phyloP scores from a whole-genome alignment of 179 eudicot genomes.

The Nepenthes alata region DNA sequence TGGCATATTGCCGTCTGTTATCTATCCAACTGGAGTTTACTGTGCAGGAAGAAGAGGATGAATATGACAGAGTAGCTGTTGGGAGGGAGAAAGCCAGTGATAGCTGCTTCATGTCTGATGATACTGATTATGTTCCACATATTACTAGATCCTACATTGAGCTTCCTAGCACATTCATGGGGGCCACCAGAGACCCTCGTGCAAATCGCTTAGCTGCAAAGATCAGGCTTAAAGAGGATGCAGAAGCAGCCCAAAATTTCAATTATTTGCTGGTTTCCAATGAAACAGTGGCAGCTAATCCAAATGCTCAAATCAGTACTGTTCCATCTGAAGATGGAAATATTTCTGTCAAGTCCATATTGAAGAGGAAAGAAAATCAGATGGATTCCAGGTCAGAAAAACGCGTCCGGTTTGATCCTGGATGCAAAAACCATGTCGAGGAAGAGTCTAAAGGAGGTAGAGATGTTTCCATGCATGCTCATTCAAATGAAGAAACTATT shows the following conservation, averaged over 20 bases:
- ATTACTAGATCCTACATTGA: slow-evolving; percentile 15
- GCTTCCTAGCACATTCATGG: slow-evolving; percentile 39
- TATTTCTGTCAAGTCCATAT: slow-evolving; percentile 25
- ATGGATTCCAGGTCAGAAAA: slow-evolving; percentile 20
- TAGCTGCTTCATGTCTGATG: slow-evolving; percentile 24
- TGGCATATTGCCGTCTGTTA: neutral
- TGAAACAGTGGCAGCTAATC: slow-evolving; percentile 10
- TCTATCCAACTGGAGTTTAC: neutral
- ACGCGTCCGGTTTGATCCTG: slow-evolving; percentile 37
- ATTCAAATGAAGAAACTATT: slow-evolving; percentile 7
- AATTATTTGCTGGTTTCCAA: slow-evolving; percentile 30
- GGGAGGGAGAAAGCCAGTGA: slow-evolving; percentile 25
- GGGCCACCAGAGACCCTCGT: slow-evolving; percentile 39
- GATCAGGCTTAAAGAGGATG: slow-evolving; percentile 51
- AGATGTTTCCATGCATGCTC: slow-evolving; percentile 8
- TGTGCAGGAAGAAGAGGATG: slow-evolving; percentile 39
- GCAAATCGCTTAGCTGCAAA: slow-evolving; percentile 52
- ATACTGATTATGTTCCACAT: slow-evolving; percentile 18
- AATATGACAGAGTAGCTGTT: slow-evolving; percentile 30
- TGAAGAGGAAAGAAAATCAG: slow-evolving; percentile 47
- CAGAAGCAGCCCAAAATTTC: slow-evolving; percentile 36
- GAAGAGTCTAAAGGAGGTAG: slow-evolving; percentile 12
- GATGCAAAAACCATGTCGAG: slow-evolving; percentile 18
- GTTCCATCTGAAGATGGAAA: slow-evolving; percentile 13
- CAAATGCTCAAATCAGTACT: slow-evolving; percentile 7